Evolutionary conservation across 1,284 basidiomycete species (phyloP).

Genomic region (Rhizoctonia solani): DNA sequence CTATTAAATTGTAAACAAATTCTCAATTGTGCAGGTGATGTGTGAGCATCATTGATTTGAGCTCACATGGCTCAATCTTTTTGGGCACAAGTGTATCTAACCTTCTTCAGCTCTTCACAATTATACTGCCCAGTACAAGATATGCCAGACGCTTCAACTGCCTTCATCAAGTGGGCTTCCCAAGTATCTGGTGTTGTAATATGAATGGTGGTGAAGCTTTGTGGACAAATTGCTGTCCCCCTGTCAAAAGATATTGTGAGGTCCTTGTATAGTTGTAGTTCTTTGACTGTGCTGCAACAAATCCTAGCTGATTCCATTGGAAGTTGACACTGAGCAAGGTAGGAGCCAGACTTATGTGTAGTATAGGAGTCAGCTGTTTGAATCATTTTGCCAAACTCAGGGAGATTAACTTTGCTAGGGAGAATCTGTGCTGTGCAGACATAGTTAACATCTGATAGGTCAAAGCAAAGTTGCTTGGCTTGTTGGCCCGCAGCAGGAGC

Average conservation of each 20-base stretch:
- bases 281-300: background rate
- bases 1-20: no score
- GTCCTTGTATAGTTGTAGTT: constrained; percentile 27
- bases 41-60: no score
- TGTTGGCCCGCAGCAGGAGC: background rate
- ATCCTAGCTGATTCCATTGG: constrained; percentile 4
- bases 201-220: constrained; percentile 43
- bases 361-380: background rate
- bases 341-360: background rate
- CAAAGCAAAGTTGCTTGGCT: constrained; percentile 6
- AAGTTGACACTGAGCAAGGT: constrained; percentile 1
- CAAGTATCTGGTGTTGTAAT: constrained; percentile 39
- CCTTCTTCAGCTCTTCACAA: constrained; percentile 17
- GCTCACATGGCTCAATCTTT: no score
- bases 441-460: constrained; percentile 6
- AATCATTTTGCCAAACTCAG: constrained; percentile 17
- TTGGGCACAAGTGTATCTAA: no score
- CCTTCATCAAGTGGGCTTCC: constrained; percentile 39
- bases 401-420: constrained; percentile 1
- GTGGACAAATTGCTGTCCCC: constrained; percentile 34
- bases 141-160: constrained; percentile 35
- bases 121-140: constrained; percentile 32
- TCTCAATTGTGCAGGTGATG: no score
- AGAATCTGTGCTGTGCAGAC: background rate
- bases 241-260: constrained; percentile 40